Evolutionary conservation across 2,329 filamentous ascomycete genomes (phyloP), one percentile per base, ranked within the genome.

Genomic region (Ophiobolus disseminans): DNA sequence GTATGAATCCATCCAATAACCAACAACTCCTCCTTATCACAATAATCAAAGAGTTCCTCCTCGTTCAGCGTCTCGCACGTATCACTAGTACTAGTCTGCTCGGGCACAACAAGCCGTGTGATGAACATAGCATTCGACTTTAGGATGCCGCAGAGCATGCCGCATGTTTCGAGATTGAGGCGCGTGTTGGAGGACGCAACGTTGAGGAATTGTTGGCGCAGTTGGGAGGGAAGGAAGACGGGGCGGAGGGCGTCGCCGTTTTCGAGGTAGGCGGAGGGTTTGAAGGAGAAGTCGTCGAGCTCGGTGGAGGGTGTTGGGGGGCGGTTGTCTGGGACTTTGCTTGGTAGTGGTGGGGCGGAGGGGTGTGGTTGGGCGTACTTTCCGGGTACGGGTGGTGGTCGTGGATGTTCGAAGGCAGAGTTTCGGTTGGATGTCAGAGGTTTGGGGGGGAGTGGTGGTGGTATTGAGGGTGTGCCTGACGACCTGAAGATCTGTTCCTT

Each of bases 1-100:
- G 94, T 99, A 70, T 99, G 94, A 53, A 99, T 99, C 94, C 94
- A 99, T 30, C 93, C 93, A 4, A 96, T 81, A 43, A 96, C 86
- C 72, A 96, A 84, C 26, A 97, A 75, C 52, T 95, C 89, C 65
- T 96, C 85, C 4, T 80, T 81, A 62, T 94, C 89, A 67, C 92
- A 95, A 70, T 93, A 97, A 47, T 96, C 91, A 61, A 97, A 92
- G 21, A 97, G 81, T 0, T 86, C 85, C 22, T 84, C 83, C 71
- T 96, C 91, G 58, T 97, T 94, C 38, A 91, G 85, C 16, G 91
- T 97, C 73, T 97, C 93, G 72, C 94, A 99, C 0, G 94, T 97
- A 68, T 99, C 93, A 2, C 88, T 86, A 0, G 93, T 97, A 65
- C 88, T 88, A 43, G 86, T 88, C 71, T 99, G 94, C 66, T 96